Evolutionary conservation across 2,329 filamentous ascomycete species (phyloP), one percentile per base, ranked within the genome.

Genomic region (Diaporthe vaccinii): DNA sequence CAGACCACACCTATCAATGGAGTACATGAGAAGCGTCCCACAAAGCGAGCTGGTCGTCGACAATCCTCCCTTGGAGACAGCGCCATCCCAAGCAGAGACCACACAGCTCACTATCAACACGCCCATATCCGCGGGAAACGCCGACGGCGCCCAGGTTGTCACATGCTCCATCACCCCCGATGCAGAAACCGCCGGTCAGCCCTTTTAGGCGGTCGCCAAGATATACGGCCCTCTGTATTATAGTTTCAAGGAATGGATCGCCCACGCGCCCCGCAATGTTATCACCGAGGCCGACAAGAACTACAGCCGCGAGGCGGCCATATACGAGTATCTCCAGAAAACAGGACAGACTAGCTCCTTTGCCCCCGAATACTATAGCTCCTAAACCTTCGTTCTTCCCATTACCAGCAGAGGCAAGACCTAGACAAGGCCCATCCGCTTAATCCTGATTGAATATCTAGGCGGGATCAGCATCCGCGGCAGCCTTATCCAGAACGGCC

Each of bases 221-320:
- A 67, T 67, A 49, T 67, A 67, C 31, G 62, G 51, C 20, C 9
- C 62, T 51, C 12, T 67, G 12, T 67, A 67, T 14, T 67, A 67
- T 22, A 15, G 10, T 15, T 67, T 67, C 28, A n/a, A 20, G 28
- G 31, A 25, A 20, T 67, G 2, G 10, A n/a, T 36, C 5, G 44
- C 41, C 6, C 12, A 36, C 22, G 25, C 22, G 6, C 62, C 62
- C 28, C 20, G 62, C 44, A 28, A 67, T 3, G 28, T 67, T 34
- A 20, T 51, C 6, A 25, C 44, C 20, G 20, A 67, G 28, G 44
- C 67, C 14, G 67, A 70, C 20, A 14, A 1, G n/a, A 51, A 70
- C 51, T 55, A 70, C 20, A 70, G 51, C 51, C 67, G 67, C 12
- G 51, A 70, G 36, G 67, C 67, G 1, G 67, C 67, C n/a, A 51